Evolutionary conservation across 768 basidiomycete species (phyloP), one percentile per base, ranked within the genome.

Genomic region (Amanita inopinata): DNA sequence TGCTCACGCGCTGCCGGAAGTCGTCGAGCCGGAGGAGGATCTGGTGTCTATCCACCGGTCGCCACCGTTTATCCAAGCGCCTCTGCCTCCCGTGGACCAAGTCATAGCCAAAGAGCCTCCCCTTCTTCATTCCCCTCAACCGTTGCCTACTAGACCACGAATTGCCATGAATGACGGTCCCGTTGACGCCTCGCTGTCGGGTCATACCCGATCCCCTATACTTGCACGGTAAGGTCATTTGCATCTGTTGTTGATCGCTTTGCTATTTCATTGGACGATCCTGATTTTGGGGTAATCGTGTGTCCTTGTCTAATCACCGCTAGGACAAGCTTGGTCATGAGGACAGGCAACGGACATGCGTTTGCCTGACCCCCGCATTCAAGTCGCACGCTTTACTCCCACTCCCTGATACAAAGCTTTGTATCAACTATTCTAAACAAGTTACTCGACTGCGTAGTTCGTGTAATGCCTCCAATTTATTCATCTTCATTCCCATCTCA

Each of bases 51-150:
- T 8, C 5, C 50, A 54, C 34, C 50, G 55, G 12, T 60, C 58
- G 6, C 59, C 59, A 3, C 61, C 61, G 7, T 61, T 59, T 46
- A 49, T 54, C 22, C 57, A 57, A 45, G 59, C 59, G 0, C 41
- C 41, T 7, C 49, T 53, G 5, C 51, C 55, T 5, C 33, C 33
- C 15, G 12, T 27, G 9, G 38, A 28, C 30, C 41, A 43, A 39
- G 31, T 37, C 30, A 28, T 44, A 48, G 22, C 40, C 40, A 24
- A 50, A 48, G 12, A 49, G 47, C 0, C 51, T 7, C 15, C 27
- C 27, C n/a, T 10, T 8, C 2, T 8, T 8, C 40, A 32, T 20
- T 40, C 40, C 19, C 42, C 55, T 7, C 55, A 52, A 7, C 58
- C 59, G 2, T 40, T 59, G 22, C 58, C 58, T 3, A 47, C 55